Conservation (phyloP, 2,329 filamentous ascomycete species). For the Ophiosphaerella narmari region DNA sequence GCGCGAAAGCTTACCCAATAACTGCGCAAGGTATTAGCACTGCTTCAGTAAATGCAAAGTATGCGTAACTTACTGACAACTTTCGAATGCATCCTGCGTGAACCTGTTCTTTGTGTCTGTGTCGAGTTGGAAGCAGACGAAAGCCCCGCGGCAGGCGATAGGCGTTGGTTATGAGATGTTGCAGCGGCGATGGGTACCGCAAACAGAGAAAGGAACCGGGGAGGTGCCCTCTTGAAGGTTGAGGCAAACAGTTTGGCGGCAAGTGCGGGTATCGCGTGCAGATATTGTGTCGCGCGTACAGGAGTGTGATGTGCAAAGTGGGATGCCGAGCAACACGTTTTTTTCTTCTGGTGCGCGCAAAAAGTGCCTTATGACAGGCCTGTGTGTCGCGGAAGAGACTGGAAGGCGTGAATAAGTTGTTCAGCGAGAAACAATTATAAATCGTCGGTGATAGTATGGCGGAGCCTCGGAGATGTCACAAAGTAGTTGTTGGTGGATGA, state of each 20-base stretch:
- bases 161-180: conserved; percentile 67
- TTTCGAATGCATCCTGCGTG: conserved; percentile 83
- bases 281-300: conserved; percentile 16
- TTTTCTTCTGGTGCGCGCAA: conserved; percentile 3
- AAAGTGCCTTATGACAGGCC: conserved; percentile 13
- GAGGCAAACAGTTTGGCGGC: conserved; percentile 93
- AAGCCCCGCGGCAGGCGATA: conserved; percentile 47
- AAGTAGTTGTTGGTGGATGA: conserved; percentile 17
- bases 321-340: neutral
- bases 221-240: conserved; percentile 68
- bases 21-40: conserved; percentile 37
- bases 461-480: conserved; percentile 23
- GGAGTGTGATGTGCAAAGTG: conserved; percentile 14
- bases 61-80: conserved; percentile 73
- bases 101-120: conserved; percentile 34
- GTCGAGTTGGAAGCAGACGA: conserved; percentile 45
- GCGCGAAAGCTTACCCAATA: conserved; percentile 41
- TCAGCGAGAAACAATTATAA: conserved; percentile 15
- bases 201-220: conserved; percentile 72
- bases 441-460: conserved; percentile 22
- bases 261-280: conserved; percentile 33
- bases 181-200: conserved; percentile 75
- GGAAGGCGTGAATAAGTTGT: conserved; percentile 14
- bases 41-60: conserved; percentile 1
- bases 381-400: conserved; percentile 17